Evolutionary conservation across 768 basidiomycete genomes (phyloP).

Genomic region (Brasilioporus rufonigricans): DNA sequence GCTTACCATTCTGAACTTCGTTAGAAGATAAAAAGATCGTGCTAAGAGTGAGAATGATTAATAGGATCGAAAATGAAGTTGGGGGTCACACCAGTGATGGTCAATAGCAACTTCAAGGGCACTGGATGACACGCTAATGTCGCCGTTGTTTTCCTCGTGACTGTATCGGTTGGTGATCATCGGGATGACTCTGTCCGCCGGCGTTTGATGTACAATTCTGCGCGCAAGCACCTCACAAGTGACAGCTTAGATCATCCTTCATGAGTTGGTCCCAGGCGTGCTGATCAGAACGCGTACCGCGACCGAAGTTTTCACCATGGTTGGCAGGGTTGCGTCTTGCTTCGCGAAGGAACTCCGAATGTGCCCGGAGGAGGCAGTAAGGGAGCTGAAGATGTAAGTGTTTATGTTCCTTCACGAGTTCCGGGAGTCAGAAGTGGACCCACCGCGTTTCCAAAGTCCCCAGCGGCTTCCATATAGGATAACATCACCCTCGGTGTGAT

Average conservation of each 20-base stretch:
- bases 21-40: conserved; percentile 81
- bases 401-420: conserved; percentile 1
- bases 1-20: conserved; percentile 78
- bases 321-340: conserved; percentile 81
- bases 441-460: conserved; percentile 85
- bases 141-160: conserved; percentile 71
- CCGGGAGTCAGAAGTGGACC: conserved; percentile 22
- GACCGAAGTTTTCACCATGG: conserved; percentile 79
- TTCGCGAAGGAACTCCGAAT: conserved; percentile 79
- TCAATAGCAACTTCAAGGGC: conserved; percentile 92
- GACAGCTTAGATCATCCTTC: conserved; percentile 44
- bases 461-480: conserved; percentile 77
- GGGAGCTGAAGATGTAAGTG: conserved; percentile 54
- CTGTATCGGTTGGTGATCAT: conserved; percentile 81
- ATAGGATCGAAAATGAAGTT: not conserved
- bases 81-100: conserved; percentile 64
- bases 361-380: conserved; percentile 74
- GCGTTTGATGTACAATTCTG: conserved; percentile 67
- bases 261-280: not conserved
- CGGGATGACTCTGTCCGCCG: conserved; percentile 58
- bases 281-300: conserved; percentile 49
- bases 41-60: conserved; percentile 35
- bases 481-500: conserved; percentile 79
- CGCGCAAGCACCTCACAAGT: conserved; percentile 87
- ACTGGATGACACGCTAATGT: conserved; percentile 68